Conservation (phyloP, 345 rosid genomes). For the Linum tenue region DNA sequence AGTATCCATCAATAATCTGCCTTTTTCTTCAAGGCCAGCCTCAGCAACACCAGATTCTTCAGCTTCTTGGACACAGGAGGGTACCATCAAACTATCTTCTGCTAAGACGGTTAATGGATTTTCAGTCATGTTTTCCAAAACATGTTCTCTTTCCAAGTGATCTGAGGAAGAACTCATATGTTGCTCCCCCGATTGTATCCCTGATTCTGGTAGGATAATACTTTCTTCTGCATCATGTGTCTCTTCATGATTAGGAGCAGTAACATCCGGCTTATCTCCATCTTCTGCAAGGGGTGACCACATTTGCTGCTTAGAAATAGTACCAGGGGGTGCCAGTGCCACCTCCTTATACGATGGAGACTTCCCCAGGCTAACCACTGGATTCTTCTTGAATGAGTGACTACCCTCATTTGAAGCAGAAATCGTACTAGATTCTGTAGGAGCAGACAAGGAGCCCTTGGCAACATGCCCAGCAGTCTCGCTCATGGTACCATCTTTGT, state of each 20-base stretch:
- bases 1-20: conserved; percentile 21
- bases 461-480: conserved; percentile 33
- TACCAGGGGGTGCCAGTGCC: conserved; percentile 93
- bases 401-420: conserved; percentile 30
- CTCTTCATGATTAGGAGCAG: conserved; percentile 25
- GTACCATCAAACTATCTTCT: conserved; percentile 28
- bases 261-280: conserved; percentile 34
- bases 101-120: conserved; percentile 26
- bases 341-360: conserved; percentile 98
- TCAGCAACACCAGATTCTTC: conserved; percentile 24
- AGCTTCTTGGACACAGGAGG: conserved; percentile 21
- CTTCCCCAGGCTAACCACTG: conserved; percentile 63
- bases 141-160: conserved; percentile 24
- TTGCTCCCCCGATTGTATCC: conserved; percentile 27
- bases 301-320: conserved; percentile 58
- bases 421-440: conserved; percentile 29
- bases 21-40: conserved; percentile 29
- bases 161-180: conserved; percentile 19
- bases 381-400: conserved; percentile 30
- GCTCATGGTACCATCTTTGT: conserved; percentile 17
- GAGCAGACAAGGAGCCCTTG: conserved; percentile 30
- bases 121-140: conserved; percentile 33
- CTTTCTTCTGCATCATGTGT: conserved; percentile 28
- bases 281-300: conserved; percentile 40
- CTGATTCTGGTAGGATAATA: conserved; percentile 23